A percentile compares a stretch with the other conserved stretches of the same genome.
These are phyloP conservation scores for Botrytis byssoidea DNA, from an alignment of 2,329 filamentous ascomycete genomes.

Conservation along the genomic window DNA sequence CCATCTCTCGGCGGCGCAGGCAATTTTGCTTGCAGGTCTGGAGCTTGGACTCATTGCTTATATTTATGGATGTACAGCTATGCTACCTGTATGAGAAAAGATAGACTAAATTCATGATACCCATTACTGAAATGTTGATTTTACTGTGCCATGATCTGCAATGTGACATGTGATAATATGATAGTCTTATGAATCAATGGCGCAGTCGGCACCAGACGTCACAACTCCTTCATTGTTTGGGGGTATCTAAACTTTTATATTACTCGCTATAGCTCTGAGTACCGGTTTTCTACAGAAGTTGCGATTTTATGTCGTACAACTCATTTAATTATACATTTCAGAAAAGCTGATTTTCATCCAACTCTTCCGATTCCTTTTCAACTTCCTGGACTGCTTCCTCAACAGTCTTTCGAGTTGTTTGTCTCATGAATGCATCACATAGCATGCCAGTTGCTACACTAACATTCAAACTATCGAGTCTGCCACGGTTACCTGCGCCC, in stretches of 20 bases:
- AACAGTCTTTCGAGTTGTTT: neutral
- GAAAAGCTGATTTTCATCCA: constrained; percentile 15
- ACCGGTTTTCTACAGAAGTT: neutral
- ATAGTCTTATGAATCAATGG: neutral
- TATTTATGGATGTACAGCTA: constrained; percentile 14
- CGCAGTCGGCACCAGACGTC: neutral
- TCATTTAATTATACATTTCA: constrained; percentile 12
- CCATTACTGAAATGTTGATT: constrained; percentile 5
- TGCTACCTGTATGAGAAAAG: constrained; percentile 17
- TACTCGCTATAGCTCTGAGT: neutral
- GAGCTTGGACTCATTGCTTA: constrained; percentile 6
- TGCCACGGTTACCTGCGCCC: constrained; percentile 46
- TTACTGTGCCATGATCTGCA: neutral
- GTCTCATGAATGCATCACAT: constrained; percentile 63
- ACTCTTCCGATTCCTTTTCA: constrained; percentile 4
- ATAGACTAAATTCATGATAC: constrained; percentile 22
- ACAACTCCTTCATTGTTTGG: neutral
- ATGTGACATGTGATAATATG: neutral
- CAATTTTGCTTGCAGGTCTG: constrained; percentile 1
- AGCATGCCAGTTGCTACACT: constrained; percentile 82
- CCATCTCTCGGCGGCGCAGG: constrained; percentile 15
- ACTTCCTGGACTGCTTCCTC: constrained; percentile 12
- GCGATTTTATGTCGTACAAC: neutral
- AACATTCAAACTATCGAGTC: constrained; percentile 89
- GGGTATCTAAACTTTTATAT: neutral